Percentiles rank a stretch among this genome's conserved stretches.
These are phyloP conservation scores for Solanum pinnatisectum DNA, from an alignment of 257 asterid genomes.

Conservation along the genomic window DNA sequence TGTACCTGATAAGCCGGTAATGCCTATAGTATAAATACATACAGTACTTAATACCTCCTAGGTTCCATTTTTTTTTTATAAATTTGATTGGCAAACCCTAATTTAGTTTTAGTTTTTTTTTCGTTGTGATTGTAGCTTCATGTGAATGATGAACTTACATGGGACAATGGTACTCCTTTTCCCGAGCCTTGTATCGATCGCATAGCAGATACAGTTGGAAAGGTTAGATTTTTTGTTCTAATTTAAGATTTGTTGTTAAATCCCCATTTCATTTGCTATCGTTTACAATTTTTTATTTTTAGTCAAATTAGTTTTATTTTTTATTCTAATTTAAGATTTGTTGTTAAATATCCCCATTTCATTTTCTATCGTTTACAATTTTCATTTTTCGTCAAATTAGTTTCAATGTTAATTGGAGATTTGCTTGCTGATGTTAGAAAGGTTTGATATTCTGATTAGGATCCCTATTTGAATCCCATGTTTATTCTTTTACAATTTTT, in stretches of 20 bases:
- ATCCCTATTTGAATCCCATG: neutral
- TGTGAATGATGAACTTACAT: conserved; percentile 68
- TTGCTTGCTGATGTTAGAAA: neutral
- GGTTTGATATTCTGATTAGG: neutral
- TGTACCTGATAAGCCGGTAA: conserved; percentile 85
- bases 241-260: neutral
- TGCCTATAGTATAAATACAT: neutral
- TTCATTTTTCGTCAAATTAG: neutral
- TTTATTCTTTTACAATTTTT: neutral
- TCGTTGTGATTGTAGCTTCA: conserved; percentile 37
- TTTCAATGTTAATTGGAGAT: neutral
- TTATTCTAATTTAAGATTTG: neutral
- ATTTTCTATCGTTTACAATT: neutral
- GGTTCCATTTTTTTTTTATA: neutral
- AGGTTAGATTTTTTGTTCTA: conserved; percentile 25
- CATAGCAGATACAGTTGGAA: conserved; percentile 88
- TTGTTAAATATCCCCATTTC: neutral
- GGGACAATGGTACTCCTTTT: conserved; percentile 90
- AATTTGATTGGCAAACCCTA: neutral
- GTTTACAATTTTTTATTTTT: neutral
- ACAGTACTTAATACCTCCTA: neutral
- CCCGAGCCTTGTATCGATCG: conserved; percentile 96
- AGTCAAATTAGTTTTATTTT: neutral
- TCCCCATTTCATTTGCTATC: neutral
- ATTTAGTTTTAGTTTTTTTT: neutral